phyloP scores from a whole-genome alignment of 495 filamentous ascomycete genomes.

The Neurospora sp. region DNA sequence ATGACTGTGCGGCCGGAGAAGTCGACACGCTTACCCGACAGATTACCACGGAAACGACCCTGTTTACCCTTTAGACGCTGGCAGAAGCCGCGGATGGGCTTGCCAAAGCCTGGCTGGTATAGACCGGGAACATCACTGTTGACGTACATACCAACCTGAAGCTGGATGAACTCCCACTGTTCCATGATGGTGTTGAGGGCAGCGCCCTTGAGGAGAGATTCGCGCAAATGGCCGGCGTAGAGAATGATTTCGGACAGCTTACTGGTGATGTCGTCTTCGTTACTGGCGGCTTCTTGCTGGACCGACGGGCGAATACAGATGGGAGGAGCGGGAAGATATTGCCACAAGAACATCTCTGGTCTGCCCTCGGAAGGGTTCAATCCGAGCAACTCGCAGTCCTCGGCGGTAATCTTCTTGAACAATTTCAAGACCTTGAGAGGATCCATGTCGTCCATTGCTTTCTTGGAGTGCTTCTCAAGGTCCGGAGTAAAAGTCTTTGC shows the following conservation, averaged over 20 bases:
- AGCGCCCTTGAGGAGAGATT: constrained; percentile 68
- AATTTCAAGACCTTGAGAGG: constrained; percentile 79
- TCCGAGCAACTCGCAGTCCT: constrained; percentile 84
- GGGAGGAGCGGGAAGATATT: constrained; percentile 86
- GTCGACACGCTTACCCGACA: constrained; percentile 97
- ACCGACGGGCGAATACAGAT: constrained; percentile 91
- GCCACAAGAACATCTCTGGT: constrained; percentile 97
- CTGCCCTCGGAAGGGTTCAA: constrained; percentile 77
- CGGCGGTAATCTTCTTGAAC: constrained; percentile 74
- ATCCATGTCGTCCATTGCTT: constrained; percentile 89
- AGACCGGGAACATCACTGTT: constrained; percentile 94
- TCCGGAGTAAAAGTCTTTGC: constrained; percentile 65
- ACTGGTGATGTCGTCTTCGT: constrained; percentile 91
- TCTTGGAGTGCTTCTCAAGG: constrained; percentile 80
- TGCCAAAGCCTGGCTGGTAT: constrained; percentile 60
- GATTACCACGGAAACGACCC: constrained; percentile 90
- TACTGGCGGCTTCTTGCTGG: constrained; percentile 78
- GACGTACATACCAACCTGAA: constrained; percentile 93
- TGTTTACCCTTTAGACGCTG: constrained; percentile 95
- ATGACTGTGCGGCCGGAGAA: constrained; percentile 97
- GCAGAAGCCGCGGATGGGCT: constrained; percentile 82
- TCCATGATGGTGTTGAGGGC: constrained; percentile 88
- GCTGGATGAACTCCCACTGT: constrained; percentile 93
- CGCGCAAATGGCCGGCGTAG: constrained; percentile 72
- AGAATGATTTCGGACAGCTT: constrained; percentile 91